Base-by-base conservation (phyloP, 1,284 basidiomycete species). In the Afroboletus lepidellus region DNA sequence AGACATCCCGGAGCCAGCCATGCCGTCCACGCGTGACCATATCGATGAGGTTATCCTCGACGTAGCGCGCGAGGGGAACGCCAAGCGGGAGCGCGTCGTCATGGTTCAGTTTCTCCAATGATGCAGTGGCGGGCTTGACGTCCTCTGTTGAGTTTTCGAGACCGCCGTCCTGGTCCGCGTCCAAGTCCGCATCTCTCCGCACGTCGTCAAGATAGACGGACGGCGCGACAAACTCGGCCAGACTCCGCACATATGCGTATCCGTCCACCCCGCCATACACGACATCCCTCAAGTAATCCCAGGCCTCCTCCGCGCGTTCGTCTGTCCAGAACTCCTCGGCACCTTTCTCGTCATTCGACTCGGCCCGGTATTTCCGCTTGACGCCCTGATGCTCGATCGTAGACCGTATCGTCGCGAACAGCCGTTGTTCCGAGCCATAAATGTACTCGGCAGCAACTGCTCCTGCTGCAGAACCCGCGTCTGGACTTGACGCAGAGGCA, bases 241-340 rank as follows among this genome's bases (percentile, higher is more conserved):
- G 60, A 63, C 88, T 90, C 53, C 84, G 74, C 44, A 85, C 76
- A 64, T 90, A 90, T 7, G 87, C 87, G 24, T 83, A 69, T 1
- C 87, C 88, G 53, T 87, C 85, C 0, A 79, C 72, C 33, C 88
- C 87, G 0, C 88, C 88, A 60, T 90, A 90, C 0, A 90, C 86
- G 8, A 88, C 64, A 61, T 89, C 85, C 27, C 77, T 69, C 16
- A 90, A 50, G 61, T 85, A 87, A 24, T 74, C 76, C 65, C 87
- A 83, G 1, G 79, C 85, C 18, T 77, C 74, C n/a, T 64, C 65
- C 9, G 77, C 79, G 8, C 72, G 69, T 49, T 71, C 71, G 13
- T 69, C 61, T 27, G 67, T 76, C 77, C 78, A 88, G 58, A 83
- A 83, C 52, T 56, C 47, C 57, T 51, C 36, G 8, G 38, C 2